Conservation (phyloP, 148 eudicot genomes). For the Beta vulgaris region DNA sequence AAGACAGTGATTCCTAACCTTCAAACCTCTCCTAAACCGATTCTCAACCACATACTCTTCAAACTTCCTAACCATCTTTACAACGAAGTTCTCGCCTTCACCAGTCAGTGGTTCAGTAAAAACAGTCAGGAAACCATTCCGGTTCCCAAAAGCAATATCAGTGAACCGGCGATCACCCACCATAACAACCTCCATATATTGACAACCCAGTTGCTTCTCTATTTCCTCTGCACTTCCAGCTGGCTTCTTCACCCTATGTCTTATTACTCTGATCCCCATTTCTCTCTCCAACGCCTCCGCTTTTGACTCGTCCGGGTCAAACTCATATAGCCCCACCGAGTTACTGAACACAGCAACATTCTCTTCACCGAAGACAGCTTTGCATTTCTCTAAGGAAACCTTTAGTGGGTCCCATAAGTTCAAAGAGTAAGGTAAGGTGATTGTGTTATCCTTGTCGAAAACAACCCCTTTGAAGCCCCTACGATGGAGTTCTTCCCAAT, state of each 20-base stretch:
- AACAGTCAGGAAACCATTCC: constrained; percentile 77
- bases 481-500: constrained; percentile 65
- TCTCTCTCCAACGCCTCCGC: constrained; percentile 60
- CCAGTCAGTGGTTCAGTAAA: constrained; percentile 66
- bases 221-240: constrained; percentile 80
- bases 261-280: constrained; percentile 68
- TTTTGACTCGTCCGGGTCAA: constrained; percentile 68
- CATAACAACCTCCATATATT: constrained; percentile 56
- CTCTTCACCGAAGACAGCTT: constrained; percentile 65
- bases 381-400: constrained; percentile 51
- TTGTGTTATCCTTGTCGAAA: constrained; percentile 87
- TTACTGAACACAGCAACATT: constrained; percentile 79
- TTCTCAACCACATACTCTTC: constrained; percentile 55
- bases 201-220: constrained; percentile 63
- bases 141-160: constrained; percentile 77
- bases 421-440: constrained; percentile 68
- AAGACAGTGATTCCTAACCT: constrained; percentile 47
- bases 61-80: constrained; percentile 64
- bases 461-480: constrained; percentile 82
- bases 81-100: constrained; percentile 69
- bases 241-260: constrained; percentile 82
- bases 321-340: constrained; percentile 77
- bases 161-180: constrained; percentile 95
- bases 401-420: constrained; percentile 52
- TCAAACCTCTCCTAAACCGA: constrained; percentile 54